These are phyloP conservation scores for Aureobasidium lini DNA, from an alignment of 2,329 filamentous ascomycete genomes.

Conservation along the genomic window DNA sequence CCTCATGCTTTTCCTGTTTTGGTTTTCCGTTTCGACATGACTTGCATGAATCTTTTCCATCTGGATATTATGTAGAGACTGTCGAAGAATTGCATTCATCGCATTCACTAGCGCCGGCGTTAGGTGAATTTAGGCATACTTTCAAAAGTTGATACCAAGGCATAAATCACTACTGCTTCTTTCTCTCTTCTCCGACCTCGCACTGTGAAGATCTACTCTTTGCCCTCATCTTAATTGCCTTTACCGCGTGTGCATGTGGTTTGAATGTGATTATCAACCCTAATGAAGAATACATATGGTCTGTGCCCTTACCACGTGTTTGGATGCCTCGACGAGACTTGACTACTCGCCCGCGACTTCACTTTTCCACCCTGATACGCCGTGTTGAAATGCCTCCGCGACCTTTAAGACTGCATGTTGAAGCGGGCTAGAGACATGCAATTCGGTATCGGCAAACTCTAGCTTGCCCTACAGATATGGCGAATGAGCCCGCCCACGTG, in stretches of 20 bases:
- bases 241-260: background rate
- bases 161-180: background rate
- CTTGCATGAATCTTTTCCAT: background rate
- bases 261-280: background rate
- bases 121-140: background rate
- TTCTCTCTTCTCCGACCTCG: background rate
- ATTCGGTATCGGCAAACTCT: background rate
- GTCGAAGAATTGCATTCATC: constrained; percentile 6
- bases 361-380: background rate
- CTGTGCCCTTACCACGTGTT: constrained; percentile 6
- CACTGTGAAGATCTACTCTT: background rate
- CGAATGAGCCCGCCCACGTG: constrained; percentile 1
- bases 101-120: constrained; percentile 11
- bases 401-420: background rate
- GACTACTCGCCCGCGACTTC: background rate
- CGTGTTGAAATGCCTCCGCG: background rate
- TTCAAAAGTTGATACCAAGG: constrained; percentile 7
- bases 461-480: background rate
- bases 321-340: background rate
- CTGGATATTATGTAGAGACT: background rate
- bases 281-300: background rate
- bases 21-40: background rate
- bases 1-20: constrained; percentile 7
- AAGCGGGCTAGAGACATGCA: background rate
- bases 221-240: constrained; percentile 2